Conservation (phyloP, 108 stramenopile genomes). For the Chaetoceros muelleri region DNA sequence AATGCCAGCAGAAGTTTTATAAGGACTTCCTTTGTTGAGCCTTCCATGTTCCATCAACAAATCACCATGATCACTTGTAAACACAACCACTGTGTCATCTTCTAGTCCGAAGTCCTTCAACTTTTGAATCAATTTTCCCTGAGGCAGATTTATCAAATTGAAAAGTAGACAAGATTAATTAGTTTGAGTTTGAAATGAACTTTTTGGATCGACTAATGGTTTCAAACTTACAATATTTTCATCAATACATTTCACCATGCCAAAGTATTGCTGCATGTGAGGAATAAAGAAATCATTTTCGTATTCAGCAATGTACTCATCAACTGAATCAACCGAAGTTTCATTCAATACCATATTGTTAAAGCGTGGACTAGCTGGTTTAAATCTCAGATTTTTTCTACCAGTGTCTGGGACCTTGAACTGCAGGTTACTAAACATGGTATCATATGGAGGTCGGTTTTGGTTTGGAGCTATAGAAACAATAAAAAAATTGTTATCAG, state of each 20-base stretch:
- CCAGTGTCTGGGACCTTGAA: background rate
- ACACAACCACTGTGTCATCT: background rate
- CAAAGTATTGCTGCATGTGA: background rate
- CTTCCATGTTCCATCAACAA: background rate
- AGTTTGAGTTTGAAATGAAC: background rate
- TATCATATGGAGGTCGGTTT: background rate
- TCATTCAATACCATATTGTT: background rate
- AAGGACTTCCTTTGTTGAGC: background rate
- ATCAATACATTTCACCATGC: background rate
- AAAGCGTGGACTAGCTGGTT: background rate
- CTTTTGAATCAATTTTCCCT: background rate
- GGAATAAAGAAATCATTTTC: background rate
- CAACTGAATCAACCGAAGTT: background rate
- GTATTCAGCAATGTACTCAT: background rate
- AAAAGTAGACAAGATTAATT: too few species aligned
- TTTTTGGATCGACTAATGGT: background rate
- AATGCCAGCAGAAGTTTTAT: background rate
- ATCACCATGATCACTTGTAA: background rate
- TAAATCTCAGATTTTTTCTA: background rate
- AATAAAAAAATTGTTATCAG: background rate
- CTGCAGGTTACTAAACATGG: background rate
- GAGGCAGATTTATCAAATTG: background rate
- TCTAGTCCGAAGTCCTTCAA: background rate
- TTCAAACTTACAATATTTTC: background rate
- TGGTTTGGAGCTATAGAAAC: background rate